These are phyloP conservation scores for Cytauxzoon felis DNA, from an alignment of 169 alveolate genomes.

Conservation along the genomic window DNA sequence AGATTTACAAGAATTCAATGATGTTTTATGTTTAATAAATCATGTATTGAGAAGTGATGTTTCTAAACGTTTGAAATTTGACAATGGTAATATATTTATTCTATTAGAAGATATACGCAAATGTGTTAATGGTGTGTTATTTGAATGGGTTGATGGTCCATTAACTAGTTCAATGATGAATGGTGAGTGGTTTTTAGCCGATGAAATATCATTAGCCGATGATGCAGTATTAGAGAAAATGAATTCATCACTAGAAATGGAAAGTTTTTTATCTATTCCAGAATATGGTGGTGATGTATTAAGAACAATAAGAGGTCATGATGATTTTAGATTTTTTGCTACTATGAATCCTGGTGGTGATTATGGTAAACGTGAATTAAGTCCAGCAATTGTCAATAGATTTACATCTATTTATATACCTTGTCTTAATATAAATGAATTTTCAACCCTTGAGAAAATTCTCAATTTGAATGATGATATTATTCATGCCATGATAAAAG, in stretches of 20 bases:
- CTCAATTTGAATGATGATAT: background rate
- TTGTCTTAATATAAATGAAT: constrained; percentile 27
- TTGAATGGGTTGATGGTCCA: constrained; percentile 99
- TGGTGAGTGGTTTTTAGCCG: constrained; percentile 93
- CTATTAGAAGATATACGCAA: background rate
- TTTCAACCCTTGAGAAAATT: constrained; percentile 10
- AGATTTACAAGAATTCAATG: background rate
- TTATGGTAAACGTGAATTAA: constrained; percentile 98
- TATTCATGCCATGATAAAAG: background rate
- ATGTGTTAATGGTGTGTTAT: constrained; percentile 45
- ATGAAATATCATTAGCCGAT: constrained; percentile 97
- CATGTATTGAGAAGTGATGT: background rate
- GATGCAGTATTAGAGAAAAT: constrained; percentile 98
- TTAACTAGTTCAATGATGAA: constrained; percentile 91
- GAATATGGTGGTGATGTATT: constrained; percentile 72
- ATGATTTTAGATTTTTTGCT: constrained; percentile 91
- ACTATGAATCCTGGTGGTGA: constrained; percentile 99
- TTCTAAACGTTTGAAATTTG: background rate
- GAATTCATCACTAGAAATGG: constrained; percentile 95
- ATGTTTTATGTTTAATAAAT: background rate
- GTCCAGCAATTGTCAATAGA: constrained; percentile 97
- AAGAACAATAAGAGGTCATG: constrained; percentile 84
- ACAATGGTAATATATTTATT: background rate
- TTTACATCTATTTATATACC: constrained; percentile 95
- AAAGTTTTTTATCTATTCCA: constrained; percentile 70